Evolutionary conservation across 768 basidiomycete species (phyloP).

Genomic region (Kwoniella newhampshirensis): DNA sequence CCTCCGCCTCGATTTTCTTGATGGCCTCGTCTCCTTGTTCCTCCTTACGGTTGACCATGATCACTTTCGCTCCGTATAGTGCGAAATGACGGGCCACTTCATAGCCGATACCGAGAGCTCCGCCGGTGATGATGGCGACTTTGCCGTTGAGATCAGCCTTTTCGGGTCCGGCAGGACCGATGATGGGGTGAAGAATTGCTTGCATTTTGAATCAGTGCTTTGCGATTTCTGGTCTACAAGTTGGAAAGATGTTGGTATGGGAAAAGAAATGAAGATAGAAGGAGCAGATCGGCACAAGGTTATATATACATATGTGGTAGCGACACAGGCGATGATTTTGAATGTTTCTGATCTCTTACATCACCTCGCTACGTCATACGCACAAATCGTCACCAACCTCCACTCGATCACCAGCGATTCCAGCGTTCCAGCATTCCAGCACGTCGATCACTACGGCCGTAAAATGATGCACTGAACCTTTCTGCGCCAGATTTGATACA

Average conservation of each 20-base stretch:
- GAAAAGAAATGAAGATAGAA: neutral
- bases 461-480: too few relatives aligned
- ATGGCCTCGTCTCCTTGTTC: slow-evolving; percentile 51
- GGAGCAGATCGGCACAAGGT: neutral
- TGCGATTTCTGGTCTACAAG: neutral
- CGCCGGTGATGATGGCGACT: slow-evolving; percentile 39
- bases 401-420: neutral
- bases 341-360: neutral
- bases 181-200: slow-evolving; percentile 41
- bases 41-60: slow-evolving; percentile 51
- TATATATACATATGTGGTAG: neutral
- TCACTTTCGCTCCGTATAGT: slow-evolving; percentile 32
- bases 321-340: slow-evolving; percentile 1
- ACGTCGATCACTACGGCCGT: too few relatives aligned
- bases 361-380: neutral
- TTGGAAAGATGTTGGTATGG: neutral
- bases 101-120: slow-evolving; percentile 28
- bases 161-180: slow-evolving; percentile 46
- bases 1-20: slow-evolving; percentile 36
- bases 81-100: slow-evolving; percentile 43
- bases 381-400: slow-evolving; percentile 12
- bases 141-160: slow-evolving; percentile 39
- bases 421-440: too few relatives aligned
- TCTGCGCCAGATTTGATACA: too few relatives aligned
- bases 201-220: slow-evolving; percentile 42